Evolutionary conservation across 139 green algal species (phyloP).

Genomic region (Monoraphidium neglectum): DNA sequence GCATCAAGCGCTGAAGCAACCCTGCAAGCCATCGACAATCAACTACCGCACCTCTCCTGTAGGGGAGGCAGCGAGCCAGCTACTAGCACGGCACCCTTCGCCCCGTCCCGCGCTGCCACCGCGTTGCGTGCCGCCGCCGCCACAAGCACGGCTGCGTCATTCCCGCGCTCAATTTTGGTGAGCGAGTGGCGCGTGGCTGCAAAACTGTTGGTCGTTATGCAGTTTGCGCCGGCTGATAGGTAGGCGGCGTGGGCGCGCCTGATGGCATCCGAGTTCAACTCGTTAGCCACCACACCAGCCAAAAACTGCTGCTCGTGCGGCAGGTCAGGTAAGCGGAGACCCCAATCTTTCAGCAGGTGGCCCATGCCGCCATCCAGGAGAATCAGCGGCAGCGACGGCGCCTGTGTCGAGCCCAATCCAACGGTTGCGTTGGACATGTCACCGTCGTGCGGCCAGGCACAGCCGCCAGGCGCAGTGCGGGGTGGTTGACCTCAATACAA

Average conservation of each 20-base stretch:
- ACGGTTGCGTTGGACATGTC: too few relatives aligned
- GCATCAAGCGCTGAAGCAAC: too few relatives aligned
- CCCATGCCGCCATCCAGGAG: conserved; percentile 63
- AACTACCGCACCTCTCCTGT: conserved; percentile 23
- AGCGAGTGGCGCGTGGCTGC: conserved; percentile 43
- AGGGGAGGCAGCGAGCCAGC: conserved; percentile 30
- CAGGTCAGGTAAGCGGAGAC: conserved; percentile 20
- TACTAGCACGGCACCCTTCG: neutral
- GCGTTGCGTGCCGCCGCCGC: neutral
- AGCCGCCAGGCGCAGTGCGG: too few relatives aligned
- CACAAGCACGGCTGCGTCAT: neutral
- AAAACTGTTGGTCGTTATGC: conserved; percentile 70
- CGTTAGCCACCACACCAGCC: conserved; percentile 44
- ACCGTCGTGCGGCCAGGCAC: too few relatives aligned
- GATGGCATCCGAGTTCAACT: conserved; percentile 38
- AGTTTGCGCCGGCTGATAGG: conserved; percentile 40
- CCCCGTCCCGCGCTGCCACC: neutral
- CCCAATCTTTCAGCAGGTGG: conserved; percentile 40
- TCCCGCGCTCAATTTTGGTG: conserved; percentile 14
- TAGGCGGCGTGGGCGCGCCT: conserved; percentile 42
- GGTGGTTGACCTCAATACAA: too few relatives aligned
- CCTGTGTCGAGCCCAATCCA: too few relatives aligned
- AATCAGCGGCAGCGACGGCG: neutral
- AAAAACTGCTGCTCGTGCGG: conserved; percentile 47
- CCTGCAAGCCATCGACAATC: too few relatives aligned